Percentiles rank a stretch among this genome's conserved stretches.
Evolutionary conservation across 768 basidiomycete species (phyloP).

Genomic region (Myochromella boudieri): DNA sequence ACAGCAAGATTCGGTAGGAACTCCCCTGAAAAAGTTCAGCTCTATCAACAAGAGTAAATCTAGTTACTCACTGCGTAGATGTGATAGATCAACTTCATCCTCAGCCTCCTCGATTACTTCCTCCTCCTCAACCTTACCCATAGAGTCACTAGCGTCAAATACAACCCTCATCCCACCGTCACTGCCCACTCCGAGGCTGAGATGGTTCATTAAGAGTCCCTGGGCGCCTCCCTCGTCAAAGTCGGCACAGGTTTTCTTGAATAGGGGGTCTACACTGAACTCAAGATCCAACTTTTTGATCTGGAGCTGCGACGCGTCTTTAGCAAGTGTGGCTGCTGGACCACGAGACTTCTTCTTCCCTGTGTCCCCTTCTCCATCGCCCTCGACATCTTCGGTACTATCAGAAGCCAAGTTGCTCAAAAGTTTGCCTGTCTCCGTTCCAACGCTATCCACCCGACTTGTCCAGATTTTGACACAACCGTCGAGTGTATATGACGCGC

Average conservation of each 20-base stretch:
- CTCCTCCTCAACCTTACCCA: slow-evolving; percentile 75
- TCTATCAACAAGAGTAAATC: slow-evolving; percentile 11
- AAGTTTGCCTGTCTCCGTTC: slow-evolving; percentile 94
- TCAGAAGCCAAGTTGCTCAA: slow-evolving; percentile 80
- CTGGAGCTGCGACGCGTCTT: slow-evolving; percentile 74
- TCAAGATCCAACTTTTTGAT: slow-evolving; percentile 95
- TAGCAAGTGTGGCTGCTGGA: slow-evolving; percentile 85
- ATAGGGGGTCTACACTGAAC: slow-evolving; percentile 94
- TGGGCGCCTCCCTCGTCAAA: slow-evolving; percentile 98
- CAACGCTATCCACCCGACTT: slow-evolving; percentile 93
- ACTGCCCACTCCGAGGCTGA: slow-evolving; percentile 71
- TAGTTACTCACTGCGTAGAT: slow-evolving; percentile 52
- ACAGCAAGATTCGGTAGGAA: slow-evolving; percentile 72
- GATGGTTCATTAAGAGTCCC: slow-evolving; percentile 95
- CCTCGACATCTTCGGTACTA: slow-evolving; percentile 56
- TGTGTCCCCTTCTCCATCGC: slow-evolving; percentile 53
- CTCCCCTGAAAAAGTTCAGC: slow-evolving; percentile 39
- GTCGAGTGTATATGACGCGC: slow-evolving; percentile 94
- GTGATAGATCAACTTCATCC: slow-evolving; percentile 64
- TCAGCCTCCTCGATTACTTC: slow-evolving; percentile 72
- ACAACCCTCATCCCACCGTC: slow-evolving; percentile 88
- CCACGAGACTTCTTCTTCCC: slow-evolving; percentile 69
- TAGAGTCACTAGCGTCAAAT: slow-evolving; percentile 94
- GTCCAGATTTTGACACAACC: slow-evolving; percentile 99
- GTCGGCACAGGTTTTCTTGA: slow-evolving; percentile 96